Conservation (phyloP, 768 basidiomycete species). For the Mycena epipterygia region DNA sequence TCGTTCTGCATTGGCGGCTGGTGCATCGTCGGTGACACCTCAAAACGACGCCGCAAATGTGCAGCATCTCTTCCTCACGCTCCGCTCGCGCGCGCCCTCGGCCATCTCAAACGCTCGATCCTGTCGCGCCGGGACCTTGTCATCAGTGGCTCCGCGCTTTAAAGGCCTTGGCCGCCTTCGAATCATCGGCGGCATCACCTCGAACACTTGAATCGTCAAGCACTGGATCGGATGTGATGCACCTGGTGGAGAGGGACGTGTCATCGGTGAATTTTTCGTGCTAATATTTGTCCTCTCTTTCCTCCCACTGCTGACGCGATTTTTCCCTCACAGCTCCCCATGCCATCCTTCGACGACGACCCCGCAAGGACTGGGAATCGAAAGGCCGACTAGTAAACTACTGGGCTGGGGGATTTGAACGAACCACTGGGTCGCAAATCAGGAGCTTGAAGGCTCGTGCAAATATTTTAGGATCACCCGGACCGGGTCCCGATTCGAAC, state of each 20-base stretch:
- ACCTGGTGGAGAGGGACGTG: slow-evolving; percentile 4
- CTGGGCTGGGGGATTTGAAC: no score
- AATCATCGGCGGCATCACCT: neutral
- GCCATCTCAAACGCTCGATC: neutral
- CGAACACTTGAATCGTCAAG: neutral
- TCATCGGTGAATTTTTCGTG: slow-evolving; percentile 4
- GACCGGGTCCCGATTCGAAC: no score
- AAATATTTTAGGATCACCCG: no score
- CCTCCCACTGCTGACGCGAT: slow-evolving; percentile 2
- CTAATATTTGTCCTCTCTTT: slow-evolving; percentile 1
- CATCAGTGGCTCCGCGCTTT: neutral
- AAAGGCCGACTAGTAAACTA: no score
- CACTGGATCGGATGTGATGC: slow-evolving; percentile 4
- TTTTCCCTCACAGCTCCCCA: slow-evolving; percentile 3
- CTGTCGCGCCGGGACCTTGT: no score
- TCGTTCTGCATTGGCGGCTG: slow-evolving; percentile 2
- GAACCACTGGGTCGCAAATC: no score
- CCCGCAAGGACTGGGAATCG: slow-evolving; percentile 5
- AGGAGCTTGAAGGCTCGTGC: no score
- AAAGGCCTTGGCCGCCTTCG: slow-evolving; percentile 3
- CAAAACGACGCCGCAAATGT: slow-evolving; percentile 3
- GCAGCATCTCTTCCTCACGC: neutral
- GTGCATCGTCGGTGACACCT: slow-evolving; percentile 1
- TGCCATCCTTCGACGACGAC: slow-evolving; percentile 14
- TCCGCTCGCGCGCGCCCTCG: neutral